Evolutionary conservation across 345 rosid species (phyloP).

Genomic region (Lumnitzera racemosa): DNA sequence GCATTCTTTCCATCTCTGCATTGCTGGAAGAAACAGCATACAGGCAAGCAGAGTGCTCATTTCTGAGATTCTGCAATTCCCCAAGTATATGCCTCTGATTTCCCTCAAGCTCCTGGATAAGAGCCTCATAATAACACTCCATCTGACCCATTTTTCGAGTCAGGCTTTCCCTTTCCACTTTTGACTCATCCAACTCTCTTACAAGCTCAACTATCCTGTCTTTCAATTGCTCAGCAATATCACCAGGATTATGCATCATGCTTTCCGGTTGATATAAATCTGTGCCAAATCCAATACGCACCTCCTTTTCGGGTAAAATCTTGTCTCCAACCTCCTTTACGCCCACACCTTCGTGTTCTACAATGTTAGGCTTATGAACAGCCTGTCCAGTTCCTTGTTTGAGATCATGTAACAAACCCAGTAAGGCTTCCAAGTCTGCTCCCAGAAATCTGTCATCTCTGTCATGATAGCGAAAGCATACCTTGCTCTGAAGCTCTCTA

Average conservation of each 20-base stretch:
- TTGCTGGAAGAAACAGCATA: conserved; percentile 63
- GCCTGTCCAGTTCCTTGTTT: conserved; percentile 56
- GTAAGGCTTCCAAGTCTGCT: conserved; percentile 59
- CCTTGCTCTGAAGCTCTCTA: conserved; percentile 63
- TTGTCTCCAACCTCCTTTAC: conserved; percentile 29
- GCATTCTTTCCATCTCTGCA: conserved; percentile 78
- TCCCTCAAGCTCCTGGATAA: conserved; percentile 97
- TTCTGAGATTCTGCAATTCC: conserved; percentile 87
- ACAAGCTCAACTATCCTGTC: conserved; percentile 75
- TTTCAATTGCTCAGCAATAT: conserved; percentile 51
- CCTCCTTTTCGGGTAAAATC: conserved; percentile 31
- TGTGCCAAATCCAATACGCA: conserved; percentile 45
- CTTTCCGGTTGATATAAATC: conserved; percentile 76
- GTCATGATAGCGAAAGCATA: conserved; percentile 58
- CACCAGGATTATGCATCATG: conserved; percentile 57
- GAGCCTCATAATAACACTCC: conserved; percentile 96
- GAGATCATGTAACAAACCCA: conserved; percentile 54
- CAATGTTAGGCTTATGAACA: conserved; percentile 29
- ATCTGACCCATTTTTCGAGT: conserved; percentile 93
- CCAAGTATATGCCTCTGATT: conserved; percentile 85
- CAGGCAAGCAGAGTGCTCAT: conserved; percentile 76
- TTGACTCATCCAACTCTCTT: conserved; percentile 80
- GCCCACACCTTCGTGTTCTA: conserved; percentile 27
- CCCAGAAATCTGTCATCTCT: conserved; percentile 48
- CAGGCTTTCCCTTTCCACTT: conserved; percentile 77